phyloP scores from a whole-genome alignment of 179 eudicot genomes.

The Kewa caespitosa region DNA sequence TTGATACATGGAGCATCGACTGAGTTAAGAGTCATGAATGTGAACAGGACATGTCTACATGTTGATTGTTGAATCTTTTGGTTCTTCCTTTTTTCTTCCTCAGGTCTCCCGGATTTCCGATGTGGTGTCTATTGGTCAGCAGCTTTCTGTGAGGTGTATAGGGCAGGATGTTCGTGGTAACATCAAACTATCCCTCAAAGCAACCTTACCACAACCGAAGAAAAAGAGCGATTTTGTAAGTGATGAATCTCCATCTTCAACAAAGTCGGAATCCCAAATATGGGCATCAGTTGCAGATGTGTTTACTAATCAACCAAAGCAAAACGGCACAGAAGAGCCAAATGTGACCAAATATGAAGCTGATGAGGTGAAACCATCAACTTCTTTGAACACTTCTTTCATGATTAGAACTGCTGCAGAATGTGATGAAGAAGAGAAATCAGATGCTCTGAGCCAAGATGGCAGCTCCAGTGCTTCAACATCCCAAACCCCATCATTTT shows the following conservation, averaged over 20 bases:
- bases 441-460: slow-evolving; percentile 27
- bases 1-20: not conserved
- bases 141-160: slow-evolving; percentile 70
- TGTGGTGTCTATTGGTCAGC: slow-evolving; percentile 77
- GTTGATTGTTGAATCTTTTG: not conserved
- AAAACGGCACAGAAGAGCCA: slow-evolving; percentile 21
- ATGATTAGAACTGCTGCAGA: slow-evolving; percentile 68
- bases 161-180: slow-evolving; percentile 91
- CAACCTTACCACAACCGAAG: slow-evolving; percentile 43
- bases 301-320: slow-evolving; percentile 30
- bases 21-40: not conserved
- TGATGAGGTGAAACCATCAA: slow-evolving; percentile 22
- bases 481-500: slow-evolving; percentile 40
- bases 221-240: slow-evolving; percentile 22
- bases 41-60: not conserved
- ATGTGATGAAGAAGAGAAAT: slow-evolving; percentile 68
- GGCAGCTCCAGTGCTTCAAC: not conserved
- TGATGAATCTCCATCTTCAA: slow-evolving; percentile 27
- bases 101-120: slow-evolving; percentile 82
- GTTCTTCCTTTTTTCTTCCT: not conserved
- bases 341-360: slow-evolving; percentile 29
- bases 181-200: slow-evolving; percentile 81
- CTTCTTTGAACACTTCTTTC: slow-evolving; percentile 40
- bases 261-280: slow-evolving; percentile 26
- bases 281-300: slow-evolving; percentile 33